Percentiles rank a stretch among this genome's conserved stretches.
Conservation (phyloP, 108 stramenopile species). For the Nannochloropsis salina region DNA sequence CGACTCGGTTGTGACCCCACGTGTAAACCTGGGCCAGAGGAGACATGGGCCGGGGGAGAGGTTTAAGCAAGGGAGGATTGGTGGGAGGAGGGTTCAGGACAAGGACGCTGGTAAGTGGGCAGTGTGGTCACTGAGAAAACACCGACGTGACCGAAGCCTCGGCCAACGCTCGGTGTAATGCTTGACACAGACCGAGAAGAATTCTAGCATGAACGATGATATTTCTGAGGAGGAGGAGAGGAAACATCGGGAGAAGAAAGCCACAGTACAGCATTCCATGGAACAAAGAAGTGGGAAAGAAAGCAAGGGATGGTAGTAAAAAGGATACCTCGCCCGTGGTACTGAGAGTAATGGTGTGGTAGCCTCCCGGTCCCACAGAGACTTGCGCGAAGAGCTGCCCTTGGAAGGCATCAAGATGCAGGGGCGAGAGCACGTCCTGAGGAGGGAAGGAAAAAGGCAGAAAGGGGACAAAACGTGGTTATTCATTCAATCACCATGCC, state of each 20-base stretch:
- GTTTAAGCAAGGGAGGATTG: background rate
- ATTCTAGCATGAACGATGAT: too few relatives aligned
- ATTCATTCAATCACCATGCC: too few relatives aligned
- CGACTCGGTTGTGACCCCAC: constrained; percentile 53
- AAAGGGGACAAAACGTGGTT: too few relatives aligned
- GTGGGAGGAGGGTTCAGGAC: background rate
- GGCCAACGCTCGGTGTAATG: too few relatives aligned
- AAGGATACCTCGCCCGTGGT: too few relatives aligned
- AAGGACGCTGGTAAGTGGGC: background rate
- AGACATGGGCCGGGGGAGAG: background rate
- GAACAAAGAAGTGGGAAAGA: too few relatives aligned
- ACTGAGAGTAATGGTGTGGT: constrained; percentile 46
- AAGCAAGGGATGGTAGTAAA: too few relatives aligned
- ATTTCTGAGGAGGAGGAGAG: too few relatives aligned
- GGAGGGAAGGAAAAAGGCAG: too few relatives aligned
- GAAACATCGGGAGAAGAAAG: too few relatives aligned
- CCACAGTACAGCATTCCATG: too few relatives aligned
- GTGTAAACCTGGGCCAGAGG: constrained; percentile 33
- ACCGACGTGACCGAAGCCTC: background rate
- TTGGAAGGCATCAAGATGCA: constrained; percentile 30
- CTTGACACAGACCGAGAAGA: too few relatives aligned
- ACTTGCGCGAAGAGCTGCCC: constrained; percentile 32
- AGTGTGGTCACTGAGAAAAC: background rate
- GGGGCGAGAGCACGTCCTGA: constrained; percentile 40
- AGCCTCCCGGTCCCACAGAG: constrained; percentile 49